A percentile compares a stretch with the other conserved stretches of the same genome.
Evolutionary conservation across 139 green algal species (phyloP).

Genomic region (Chlorella sp.): DNA sequence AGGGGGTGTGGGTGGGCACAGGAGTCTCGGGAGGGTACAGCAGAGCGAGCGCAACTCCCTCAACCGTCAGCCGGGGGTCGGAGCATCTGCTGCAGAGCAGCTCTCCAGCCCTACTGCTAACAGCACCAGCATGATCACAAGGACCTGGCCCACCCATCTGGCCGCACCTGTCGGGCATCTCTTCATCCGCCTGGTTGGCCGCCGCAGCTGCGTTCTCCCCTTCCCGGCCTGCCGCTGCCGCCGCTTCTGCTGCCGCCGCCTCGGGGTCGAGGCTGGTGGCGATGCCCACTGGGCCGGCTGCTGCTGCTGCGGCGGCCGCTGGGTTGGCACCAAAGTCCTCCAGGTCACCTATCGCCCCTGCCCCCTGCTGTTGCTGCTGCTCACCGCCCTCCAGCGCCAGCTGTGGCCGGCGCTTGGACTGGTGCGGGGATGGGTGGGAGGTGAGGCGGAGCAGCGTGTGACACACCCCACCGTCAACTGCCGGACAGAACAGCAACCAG

Average conservation of each 20-base stretch:
- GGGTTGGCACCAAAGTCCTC: conserved; percentile 42
- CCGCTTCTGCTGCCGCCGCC: neutral
- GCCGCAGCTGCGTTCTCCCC: neutral
- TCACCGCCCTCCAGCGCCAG: neutral
- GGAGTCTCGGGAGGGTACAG: too few relatives aligned
- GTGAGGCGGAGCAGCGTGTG: too few relatives aligned
- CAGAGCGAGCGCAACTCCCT: too few relatives aligned
- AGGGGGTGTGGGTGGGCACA: neutral
- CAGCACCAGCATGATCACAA: too few relatives aligned
- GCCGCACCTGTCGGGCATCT: conserved; percentile 16
- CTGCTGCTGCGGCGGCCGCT: neutral
- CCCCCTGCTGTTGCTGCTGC: conserved; percentile 18
- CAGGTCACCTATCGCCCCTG: conserved; percentile 21
- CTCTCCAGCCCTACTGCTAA: too few relatives aligned
- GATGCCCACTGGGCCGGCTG: conserved; percentile 7
- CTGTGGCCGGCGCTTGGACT: conserved; percentile 6
- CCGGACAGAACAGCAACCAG: neutral
- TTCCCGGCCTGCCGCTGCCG: conserved; percentile 19
- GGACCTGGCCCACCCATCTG: too few relatives aligned
- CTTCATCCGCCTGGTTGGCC: conserved; percentile 22
- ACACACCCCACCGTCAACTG: too few relatives aligned
- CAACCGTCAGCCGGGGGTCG: too few relatives aligned
- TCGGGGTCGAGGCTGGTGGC: conserved; percentile 12
- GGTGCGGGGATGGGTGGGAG: neutral
- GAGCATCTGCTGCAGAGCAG: too few relatives aligned